Base-by-base conservation (phyloP, 108 stramenopile species). In the Nitzschia sp. region DNA sequence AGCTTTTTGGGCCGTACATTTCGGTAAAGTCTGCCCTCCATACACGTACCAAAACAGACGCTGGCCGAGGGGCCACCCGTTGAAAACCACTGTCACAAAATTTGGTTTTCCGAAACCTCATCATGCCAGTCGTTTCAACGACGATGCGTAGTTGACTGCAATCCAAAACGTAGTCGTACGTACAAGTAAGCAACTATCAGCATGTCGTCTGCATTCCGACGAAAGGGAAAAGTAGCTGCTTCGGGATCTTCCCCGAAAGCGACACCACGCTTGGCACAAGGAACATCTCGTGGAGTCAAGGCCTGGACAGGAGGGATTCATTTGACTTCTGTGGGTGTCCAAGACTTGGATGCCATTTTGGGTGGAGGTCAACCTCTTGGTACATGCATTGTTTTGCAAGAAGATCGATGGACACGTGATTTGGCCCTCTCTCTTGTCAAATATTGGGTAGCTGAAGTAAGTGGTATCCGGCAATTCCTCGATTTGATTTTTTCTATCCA, bases 391-490 rank as follows among this genome's bases (percentile, higher is more conserved):
- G 46, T 86, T 46, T 34, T 93, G 7, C 81, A 90, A 62, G 86
- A 93, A 69, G 92, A 93, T 80, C 84, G 92, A n/a, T 82, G 85
- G 78, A 80, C 87, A 0, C 69, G 76, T 50, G 86, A 88, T 76
- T 63, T 90, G 44, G 82, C 86, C 12, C 29, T 69, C 10, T 69
- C 76, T 15, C 58, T 93, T 15, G 64, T 82, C 43, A 71, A 82
- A 51, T 90, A 89, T 77, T 93, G 92, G 92, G 85, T 77, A 64
- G 87, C 86, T 11, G 87, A 93, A 82, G 84, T 85, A 69, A 25
- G 77, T 63, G 26, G 19, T n/a, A 59, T 48, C 17, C 29, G 5
- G 5, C 29, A 1, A 34, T 34, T 34, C 29, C 29, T 34, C 29
- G 29, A 34, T 34, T 34, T 34, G 29, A 34, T 34, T 1, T 34